Conservation (phyloP, 2,329 filamentous ascomycete species). For the Penicillium psychrosexuale region DNA sequence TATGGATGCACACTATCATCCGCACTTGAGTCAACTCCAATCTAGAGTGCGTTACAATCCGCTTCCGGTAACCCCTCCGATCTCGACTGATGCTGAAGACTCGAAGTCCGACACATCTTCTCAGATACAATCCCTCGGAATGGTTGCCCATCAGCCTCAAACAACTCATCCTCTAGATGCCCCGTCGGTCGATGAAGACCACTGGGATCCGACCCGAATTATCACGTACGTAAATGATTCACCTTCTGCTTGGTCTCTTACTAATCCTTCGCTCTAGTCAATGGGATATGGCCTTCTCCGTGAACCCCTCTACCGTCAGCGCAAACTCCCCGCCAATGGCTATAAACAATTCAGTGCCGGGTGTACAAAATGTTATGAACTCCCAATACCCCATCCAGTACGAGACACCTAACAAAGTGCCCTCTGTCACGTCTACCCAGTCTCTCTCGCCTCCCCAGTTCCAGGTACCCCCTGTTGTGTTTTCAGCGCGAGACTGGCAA, state of each 20-base stretch:
- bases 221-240: conserved; percentile 69
- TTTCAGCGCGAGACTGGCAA: conserved; percentile 48
- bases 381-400: conserved; percentile 39
- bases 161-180: conserved; percentile 49
- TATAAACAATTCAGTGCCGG: conserved; percentile 28
- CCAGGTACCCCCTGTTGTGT: conserved; percentile 35
- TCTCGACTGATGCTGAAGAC: conserved; percentile 69
- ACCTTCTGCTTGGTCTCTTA: conserved; percentile 9
- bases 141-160: conserved; percentile 37
- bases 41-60: conserved; percentile 50
- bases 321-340: conserved; percentile 44
- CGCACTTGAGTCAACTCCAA: conserved; percentile 50
- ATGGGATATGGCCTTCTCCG: conserved; percentile 93
- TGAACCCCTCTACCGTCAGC: conserved; percentile 50
- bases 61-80: conserved; percentile 76
- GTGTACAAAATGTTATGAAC: conserved; percentile 26
- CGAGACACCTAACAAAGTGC: conserved; percentile 29
- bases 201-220: conserved; percentile 84
- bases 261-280: conserved; percentile 58
- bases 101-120: conserved; percentile 70
- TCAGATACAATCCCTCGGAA: conserved; percentile 61
- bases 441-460: conserved; percentile 35
- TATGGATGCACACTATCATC: conserved; percentile 48
- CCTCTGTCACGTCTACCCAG: conserved; percentile 30
- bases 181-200: conserved; percentile 61